Evolutionary conservation across 2,329 filamentous ascomycete genomes (phyloP).

Genomic region (Onygenales sp.): DNA sequence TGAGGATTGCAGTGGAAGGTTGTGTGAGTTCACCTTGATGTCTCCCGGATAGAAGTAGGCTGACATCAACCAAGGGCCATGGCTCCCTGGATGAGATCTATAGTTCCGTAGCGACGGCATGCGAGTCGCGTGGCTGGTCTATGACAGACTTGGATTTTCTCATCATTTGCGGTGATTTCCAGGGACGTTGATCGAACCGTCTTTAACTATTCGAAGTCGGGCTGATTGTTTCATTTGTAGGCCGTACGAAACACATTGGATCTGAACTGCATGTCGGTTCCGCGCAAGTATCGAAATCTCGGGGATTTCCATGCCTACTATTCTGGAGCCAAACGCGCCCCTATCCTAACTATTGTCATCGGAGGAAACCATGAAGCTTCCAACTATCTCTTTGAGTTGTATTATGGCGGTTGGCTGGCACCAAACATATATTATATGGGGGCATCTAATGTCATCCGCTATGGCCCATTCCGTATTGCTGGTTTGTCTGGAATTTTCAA

Average conservation of each 20-base stretch:
- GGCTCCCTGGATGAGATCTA: constrained; percentile 89
- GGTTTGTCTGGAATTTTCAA: constrained; percentile 94
- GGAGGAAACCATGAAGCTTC: constrained; percentile 93
- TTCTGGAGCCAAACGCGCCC: constrained; percentile 63
- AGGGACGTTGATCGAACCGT: constrained; percentile 26
- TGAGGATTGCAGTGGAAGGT: constrained; percentile 1
- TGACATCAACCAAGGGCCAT: constrained; percentile 56
- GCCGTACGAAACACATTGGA: constrained; percentile 82
- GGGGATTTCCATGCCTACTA: constrained; percentile 95
- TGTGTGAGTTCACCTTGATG: background rate
- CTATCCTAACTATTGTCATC: constrained; percentile 83
- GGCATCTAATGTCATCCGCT: constrained; percentile 76
- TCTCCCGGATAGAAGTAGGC: background rate
- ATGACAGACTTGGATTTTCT: constrained; percentile 65
- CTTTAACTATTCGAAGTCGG: background rate
- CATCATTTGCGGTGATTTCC: constrained; percentile 93
- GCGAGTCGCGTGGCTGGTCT: constrained; percentile 60
- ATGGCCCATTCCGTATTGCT: constrained; percentile 77
- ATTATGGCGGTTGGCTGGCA: constrained; percentile 93
- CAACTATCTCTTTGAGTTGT: constrained; percentile 81
- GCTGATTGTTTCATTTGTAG: constrained; percentile 9
- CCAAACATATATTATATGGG: constrained; percentile 96
- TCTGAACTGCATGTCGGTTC: constrained; percentile 79
- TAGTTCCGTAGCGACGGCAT: constrained; percentile 60
- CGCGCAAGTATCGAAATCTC: constrained; percentile 73